Percentiles rank a stretch among this genome's conserved stretches.
These are phyloP conservation scores for Rhodotorula sp. DNA, from an alignment of 1,284 basidiomycete genomes.

Conservation along the genomic window DNA sequence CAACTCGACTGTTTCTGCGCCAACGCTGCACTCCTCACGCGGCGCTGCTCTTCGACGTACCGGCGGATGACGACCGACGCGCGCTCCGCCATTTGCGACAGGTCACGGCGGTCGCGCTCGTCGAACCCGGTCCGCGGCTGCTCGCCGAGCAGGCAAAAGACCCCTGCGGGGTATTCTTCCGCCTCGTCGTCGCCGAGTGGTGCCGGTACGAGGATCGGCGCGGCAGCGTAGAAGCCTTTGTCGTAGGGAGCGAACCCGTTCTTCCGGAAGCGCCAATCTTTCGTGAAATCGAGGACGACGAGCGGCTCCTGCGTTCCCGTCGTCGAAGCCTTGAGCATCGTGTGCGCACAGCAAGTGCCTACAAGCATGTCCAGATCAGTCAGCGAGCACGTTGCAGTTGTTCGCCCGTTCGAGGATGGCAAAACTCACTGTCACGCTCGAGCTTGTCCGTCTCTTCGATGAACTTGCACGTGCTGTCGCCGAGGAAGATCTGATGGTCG, in stretches of 20 bases:
- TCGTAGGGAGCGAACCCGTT: slow-evolving; percentile 33
- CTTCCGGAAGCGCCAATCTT: slow-evolving; percentile 35
- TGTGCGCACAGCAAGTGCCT: slow-evolving; percentile 34
- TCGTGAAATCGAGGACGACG: slow-evolving; percentile 35
- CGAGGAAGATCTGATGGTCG: slow-evolving; percentile 33
- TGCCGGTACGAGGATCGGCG: slow-evolving; percentile 34
- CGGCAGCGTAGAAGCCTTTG: slow-evolving; percentile 37
- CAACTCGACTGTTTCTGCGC: slow-evolving; percentile 7
- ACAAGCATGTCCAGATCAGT: background rate
- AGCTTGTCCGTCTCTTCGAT: background rate
- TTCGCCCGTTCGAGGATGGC: background rate
- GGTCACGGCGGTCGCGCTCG: slow-evolving; percentile 20
- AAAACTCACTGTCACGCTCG: slow-evolving; percentile 25
- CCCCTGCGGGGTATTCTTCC: slow-evolving; percentile 26
- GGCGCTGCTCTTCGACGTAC: slow-evolving; percentile 11
- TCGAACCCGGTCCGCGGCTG: slow-evolving; percentile 20
- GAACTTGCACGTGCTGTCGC: slow-evolving; percentile 19
- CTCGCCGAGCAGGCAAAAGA: slow-evolving; percentile 37
- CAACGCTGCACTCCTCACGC: background rate
- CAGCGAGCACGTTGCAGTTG: background rate
- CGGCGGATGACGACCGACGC: slow-evolving; percentile 29
- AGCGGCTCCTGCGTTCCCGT: slow-evolving; percentile 33
- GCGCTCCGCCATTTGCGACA: slow-evolving; percentile 31
- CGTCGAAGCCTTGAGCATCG: slow-evolving; percentile 30
- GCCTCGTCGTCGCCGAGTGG: slow-evolving; percentile 32